A percentile compares a stretch with the other conserved stretches of the same genome.
Conservation (phyloP, 805 yeast species). For the Ogataea henricii region DNA sequence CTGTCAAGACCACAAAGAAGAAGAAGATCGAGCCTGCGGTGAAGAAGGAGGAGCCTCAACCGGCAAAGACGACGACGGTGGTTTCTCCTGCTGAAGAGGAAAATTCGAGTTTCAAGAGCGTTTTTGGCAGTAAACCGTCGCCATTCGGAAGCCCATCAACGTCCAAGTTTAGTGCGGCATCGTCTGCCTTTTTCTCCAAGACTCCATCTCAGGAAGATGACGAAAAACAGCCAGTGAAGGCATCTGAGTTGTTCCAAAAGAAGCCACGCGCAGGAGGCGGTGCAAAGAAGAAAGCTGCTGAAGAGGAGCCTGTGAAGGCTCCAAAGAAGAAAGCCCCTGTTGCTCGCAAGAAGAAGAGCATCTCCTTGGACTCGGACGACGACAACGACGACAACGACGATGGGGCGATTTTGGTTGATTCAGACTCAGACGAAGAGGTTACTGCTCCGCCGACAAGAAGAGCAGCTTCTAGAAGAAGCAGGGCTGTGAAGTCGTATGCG, state of each 20-base stretch:
- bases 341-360: slow-evolving; percentile 6
- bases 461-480: neutral
- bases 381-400: slow-evolving; percentile 15
- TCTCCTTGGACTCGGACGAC: slow-evolving; percentile 14
- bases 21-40: slow-evolving; percentile 18
- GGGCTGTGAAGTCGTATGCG: slow-evolving; percentile 9
- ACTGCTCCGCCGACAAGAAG: neutral
- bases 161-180: slow-evolving; percentile 27
- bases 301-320: slow-evolving; percentile 11
- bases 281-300: slow-evolving; percentile 10
- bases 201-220: neutral
- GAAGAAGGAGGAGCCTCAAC: neutral
- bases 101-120: slow-evolving; percentile 33
- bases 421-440: slow-evolving; percentile 14
- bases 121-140: slow-evolving; percentile 34
- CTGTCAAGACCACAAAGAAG: slow-evolving; percentile 5
- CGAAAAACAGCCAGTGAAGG: slow-evolving; percentile 15
- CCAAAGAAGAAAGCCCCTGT: slow-evolving; percentile 8
- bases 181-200: slow-evolving; percentile 18
- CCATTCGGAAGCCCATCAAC: slow-evolving; percentile 15
- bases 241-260: slow-evolving; percentile 20
- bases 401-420: slow-evolving; percentile 15
- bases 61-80: neutral
- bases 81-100: slow-evolving; percentile 10
- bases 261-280: slow-evolving; percentile 5